Evolutionary conservation across 371 early-diverging fungal genomes (phyloP).

Genomic region (Dinochytrium kinnereticum): DNA sequence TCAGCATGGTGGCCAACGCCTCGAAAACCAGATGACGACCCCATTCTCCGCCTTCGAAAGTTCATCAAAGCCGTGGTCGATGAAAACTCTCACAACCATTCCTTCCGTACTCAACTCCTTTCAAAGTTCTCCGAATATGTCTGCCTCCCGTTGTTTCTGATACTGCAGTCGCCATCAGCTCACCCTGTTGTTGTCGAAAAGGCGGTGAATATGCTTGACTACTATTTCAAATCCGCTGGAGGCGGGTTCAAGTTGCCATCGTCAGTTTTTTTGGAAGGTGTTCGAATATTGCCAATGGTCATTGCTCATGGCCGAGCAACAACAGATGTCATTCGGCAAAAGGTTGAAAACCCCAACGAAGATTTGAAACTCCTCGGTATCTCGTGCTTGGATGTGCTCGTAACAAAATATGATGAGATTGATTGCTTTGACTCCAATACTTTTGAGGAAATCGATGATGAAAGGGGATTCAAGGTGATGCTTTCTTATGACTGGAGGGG

Average conservation of each 20-base stretch:
- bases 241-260: neutral
- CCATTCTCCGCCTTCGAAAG: neutral
- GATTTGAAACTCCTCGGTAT: neutral
- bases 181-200: neutral
- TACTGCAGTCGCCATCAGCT: neutral
- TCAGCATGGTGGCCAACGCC: neutral
- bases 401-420: neutral
- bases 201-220: neutral
- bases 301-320: slow-evolving; percentile 1
- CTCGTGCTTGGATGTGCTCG: neutral
- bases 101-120: neutral
- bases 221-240: neutral
- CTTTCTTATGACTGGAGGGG: neutral
- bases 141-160: neutral
- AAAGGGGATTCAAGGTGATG: neutral
- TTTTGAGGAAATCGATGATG: neutral
- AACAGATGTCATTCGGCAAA: neutral
- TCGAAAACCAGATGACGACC: neutral
- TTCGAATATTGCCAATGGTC: neutral
- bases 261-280: neutral
- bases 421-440: neutral
- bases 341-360: neutral
- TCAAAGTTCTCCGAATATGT: slow-evolving; percentile 7
- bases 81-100: neutral
- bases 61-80: neutral